A percentile compares a stretch with the other conserved stretches of the same genome.
Conservation (phyloP, 768 basidiomycete species). For the Imleria badia region DNA sequence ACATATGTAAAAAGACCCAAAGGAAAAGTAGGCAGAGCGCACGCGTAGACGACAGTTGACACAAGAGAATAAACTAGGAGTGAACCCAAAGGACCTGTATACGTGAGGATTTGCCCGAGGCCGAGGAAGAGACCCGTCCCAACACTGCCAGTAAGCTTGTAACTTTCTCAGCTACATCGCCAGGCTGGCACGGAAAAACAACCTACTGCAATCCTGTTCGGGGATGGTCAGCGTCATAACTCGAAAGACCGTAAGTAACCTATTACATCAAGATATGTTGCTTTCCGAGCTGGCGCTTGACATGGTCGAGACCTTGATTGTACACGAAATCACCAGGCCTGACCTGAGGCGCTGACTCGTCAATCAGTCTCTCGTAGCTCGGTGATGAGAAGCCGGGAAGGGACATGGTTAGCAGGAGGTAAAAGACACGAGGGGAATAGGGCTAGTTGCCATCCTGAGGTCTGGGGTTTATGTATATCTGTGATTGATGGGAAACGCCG, state of each 20-base stretch:
- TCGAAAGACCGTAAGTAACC: background rate
- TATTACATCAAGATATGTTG: constrained; percentile 25
- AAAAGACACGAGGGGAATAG: background rate
- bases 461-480: background rate
- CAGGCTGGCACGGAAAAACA: background rate
- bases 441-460: background rate
- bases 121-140: constrained; percentile 34
- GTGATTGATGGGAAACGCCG: background rate
- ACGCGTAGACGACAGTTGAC: constrained; percentile 30
- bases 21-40: background rate
- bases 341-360: background rate
- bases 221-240: background rate
- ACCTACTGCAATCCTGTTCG: constrained; percentile 21
- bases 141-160: constrained; percentile 29
- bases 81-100: constrained; percentile 29
- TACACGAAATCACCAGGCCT: constrained; percentile 15
- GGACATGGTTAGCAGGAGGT: background rate
- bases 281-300: constrained; percentile 19
- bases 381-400: no score
- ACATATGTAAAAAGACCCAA: no score
- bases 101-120: constrained; percentile 27
- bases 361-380: no score
- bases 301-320: constrained; percentile 10
- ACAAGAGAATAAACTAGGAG: constrained; percentile 30
- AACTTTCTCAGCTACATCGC: background rate